phyloP scores from a whole-genome alignment of 108 stramenopile genomes.

The Nitzschia sp. region DNA sequence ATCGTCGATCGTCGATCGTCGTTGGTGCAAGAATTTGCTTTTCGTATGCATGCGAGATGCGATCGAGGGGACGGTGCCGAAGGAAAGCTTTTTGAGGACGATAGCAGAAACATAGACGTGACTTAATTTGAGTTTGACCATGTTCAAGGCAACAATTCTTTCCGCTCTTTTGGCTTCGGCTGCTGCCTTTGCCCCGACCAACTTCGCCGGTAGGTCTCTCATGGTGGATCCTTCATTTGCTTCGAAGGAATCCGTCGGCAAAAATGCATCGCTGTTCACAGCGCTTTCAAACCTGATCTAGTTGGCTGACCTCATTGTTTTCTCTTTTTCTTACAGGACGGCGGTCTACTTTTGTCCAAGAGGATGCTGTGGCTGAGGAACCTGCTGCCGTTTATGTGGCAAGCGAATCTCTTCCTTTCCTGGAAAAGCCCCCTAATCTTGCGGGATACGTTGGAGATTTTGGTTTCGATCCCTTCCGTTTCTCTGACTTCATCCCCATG shows the following conservation, averaged over 20 bases:
- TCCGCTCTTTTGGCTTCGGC: slow-evolving; percentile 53
- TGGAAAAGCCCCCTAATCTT: slow-evolving; percentile 84
- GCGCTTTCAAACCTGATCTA: no score
- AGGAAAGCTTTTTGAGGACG: neutral
- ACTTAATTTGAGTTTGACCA: slow-evolving; percentile 18
- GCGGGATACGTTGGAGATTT: slow-evolving; percentile 87
- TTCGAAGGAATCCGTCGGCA: neutral
- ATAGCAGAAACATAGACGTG: slow-evolving; percentile 3
- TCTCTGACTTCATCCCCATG: slow-evolving; percentile 86
- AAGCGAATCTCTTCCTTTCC: slow-evolving; percentile 86
- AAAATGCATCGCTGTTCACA: neutral
- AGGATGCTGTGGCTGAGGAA: slow-evolving; percentile 25
- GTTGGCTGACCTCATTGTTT: neutral
- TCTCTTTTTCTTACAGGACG: slow-evolving; percentile 3
- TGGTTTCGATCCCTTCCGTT: slow-evolving; percentile 93
- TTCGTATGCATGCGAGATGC: neutral
- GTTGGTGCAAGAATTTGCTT: neutral
- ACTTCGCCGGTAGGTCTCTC: slow-evolving; percentile 37
- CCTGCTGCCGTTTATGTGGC: slow-evolving; percentile 30
- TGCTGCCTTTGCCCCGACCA: slow-evolving; percentile 62
- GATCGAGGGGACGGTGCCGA: no score
- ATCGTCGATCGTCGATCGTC: neutral
- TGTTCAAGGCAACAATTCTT: slow-evolving; percentile 47
- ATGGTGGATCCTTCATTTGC: neutral
- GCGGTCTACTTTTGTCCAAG: slow-evolving; percentile 15